phyloP scores from a whole-genome alignment of 495 filamentous ascomycete genomes.

The Opeltia flavorubescens region DNA sequence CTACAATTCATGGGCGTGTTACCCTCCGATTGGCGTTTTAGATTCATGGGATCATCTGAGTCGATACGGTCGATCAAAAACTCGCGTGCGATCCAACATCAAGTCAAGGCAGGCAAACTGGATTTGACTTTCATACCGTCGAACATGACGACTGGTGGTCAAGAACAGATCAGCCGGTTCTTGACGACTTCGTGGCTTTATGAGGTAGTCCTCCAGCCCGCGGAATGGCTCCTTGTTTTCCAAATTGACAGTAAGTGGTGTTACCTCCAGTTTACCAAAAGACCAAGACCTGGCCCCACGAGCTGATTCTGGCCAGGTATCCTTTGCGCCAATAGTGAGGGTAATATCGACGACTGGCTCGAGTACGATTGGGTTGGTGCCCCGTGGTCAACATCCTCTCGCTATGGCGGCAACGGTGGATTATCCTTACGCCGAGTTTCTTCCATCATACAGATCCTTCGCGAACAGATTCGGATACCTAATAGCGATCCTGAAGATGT shows the following conservation, averaged over 20 bases:
- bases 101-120: not conserved
- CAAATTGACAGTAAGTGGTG: not conserved
- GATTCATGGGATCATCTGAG: not conserved
- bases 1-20: not conserved
- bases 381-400: not conserved
- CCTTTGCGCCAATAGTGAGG: not conserved
- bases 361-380: not conserved
- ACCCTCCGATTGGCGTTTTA: not conserved
- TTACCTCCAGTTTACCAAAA: too few relatives aligned
- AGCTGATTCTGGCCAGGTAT: too few relatives aligned
- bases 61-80: not conserved
- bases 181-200: not conserved
- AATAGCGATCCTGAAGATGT: not conserved
- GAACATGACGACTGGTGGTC: not conserved
- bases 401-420: not conserved
- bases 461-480: not conserved
- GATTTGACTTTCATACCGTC: not conserved
- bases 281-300: too few relatives aligned
- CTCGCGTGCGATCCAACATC: not conserved
- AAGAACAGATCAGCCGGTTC: not conserved
- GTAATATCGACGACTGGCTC: not conserved
- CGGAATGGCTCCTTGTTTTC: not conserved
- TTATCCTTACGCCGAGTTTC: not conserved
- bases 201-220: not conserved
- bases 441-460: not conserved